Evolutionary conservation across 225 moss, liverwort and hornwort species (phyloP), one percentile per base, ranked within the genome.

Genomic region (Antitrichia curtipendula): DNA sequence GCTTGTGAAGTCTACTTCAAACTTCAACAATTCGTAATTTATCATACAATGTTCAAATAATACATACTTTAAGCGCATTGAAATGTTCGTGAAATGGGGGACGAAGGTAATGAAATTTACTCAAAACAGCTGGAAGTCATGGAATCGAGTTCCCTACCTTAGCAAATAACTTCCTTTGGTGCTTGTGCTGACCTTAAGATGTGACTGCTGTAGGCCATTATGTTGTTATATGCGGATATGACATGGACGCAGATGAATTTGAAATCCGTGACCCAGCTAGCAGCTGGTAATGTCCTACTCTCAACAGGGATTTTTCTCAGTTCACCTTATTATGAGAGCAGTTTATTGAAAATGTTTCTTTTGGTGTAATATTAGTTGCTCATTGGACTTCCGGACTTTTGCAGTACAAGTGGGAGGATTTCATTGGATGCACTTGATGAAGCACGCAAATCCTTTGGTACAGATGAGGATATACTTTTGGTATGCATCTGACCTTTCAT

Each of bases 191-290:
- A 92, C 54, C 47, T 60, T n/a, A 25, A 40, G 36, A 62, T 70
- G 77, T 87, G 73, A 66, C 64, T 88, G 78, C 27, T 88, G 90
- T 89, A 99, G 98, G 98, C 22, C 98, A 99, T 87, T 99, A 99
- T 91, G 97, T 99, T 76, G 98, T 99, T 60, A 95, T 99, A 75
- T 99, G 98, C 84, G 98, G 98, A 77, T 99, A 95, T 86, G 94
- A 99, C 89, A 93, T 97, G 93, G 98, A 99, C 79, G 88, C 95
- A 19, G 96, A 99, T 85, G 96, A 99, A 87, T 99, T 99, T 88
- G 98, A 99, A 90, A 97, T 99, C 80, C 94, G 97, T 89, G 98
- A 99, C 92, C 98, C 98, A 75, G 97, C 97, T 32, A 97, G 94
- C 89, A 93, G 91, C 96, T 94, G 95, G 98, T 94, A 72, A 54